A percentile compares a stretch with the other conserved stretches of the same genome.
phyloP scores from a whole-genome alignment of 164 flowering plant species.

The Aristolochia contorta region DNA sequence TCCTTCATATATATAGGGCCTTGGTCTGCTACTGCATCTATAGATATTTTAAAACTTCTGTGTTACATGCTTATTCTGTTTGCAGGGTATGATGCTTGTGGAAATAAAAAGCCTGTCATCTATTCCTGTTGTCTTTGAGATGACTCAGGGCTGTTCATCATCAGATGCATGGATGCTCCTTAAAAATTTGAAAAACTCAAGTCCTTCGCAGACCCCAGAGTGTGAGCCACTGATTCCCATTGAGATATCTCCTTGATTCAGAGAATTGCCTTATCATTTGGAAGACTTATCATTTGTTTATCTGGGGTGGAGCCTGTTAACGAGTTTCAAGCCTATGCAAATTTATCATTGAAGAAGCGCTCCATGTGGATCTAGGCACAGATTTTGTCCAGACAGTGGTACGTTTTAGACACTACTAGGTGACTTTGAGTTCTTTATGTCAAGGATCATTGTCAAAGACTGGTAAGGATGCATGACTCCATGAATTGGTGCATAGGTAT shows the following conservation, averaged over 20 bases:
- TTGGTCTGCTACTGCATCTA: not conserved
- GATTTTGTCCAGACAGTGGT: too few species aligned
- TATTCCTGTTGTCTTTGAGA: constrained; percentile 64
- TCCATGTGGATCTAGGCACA: too few species aligned
- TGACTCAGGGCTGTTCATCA: constrained; percentile 64
- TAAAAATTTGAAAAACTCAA: constrained; percentile 33
- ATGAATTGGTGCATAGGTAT: too few species aligned
- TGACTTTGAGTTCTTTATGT: too few species aligned
- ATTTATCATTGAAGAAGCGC: too few species aligned
- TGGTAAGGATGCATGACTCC: too few species aligned
- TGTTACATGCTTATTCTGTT: constrained; percentile 2
- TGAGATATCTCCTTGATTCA: constrained; percentile 44
- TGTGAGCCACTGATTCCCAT: constrained; percentile 23
- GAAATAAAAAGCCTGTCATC: constrained; percentile 42
- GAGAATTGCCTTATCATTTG: not conserved
- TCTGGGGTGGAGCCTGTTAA: too few species aligned
- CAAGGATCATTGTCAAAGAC: too few species aligned
- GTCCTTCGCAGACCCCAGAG: constrained; percentile 17
- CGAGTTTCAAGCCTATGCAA: too few species aligned
- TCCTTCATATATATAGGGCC: not conserved
- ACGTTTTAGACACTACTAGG: too few species aligned
- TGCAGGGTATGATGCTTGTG: constrained; percentile 74
- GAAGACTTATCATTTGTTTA: too few species aligned
- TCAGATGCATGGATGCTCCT: constrained; percentile 73
- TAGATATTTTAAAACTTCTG: not conserved